A percentile compares a stretch with the other conserved stretches of the same genome.
Conservation (phyloP, 176 grass and related monocot genomes). For the Poa pratensis region DNA sequence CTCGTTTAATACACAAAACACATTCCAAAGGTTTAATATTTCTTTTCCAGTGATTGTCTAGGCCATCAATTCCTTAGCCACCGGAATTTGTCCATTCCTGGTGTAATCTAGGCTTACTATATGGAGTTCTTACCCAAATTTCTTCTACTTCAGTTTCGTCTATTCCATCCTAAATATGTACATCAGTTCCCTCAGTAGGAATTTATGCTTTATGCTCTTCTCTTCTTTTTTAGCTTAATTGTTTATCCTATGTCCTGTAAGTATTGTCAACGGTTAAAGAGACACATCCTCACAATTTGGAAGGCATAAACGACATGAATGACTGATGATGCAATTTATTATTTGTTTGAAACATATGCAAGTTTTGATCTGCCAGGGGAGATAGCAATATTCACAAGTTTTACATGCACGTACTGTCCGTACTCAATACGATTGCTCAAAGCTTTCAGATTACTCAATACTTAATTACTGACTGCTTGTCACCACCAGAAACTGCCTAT, state of each 20-base stretch:
- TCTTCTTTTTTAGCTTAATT: neutral
- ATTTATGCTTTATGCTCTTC: neutral
- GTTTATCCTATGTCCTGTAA: neutral
- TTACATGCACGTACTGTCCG: no score
- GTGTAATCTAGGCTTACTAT: neutral
- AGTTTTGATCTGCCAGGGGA: neutral
- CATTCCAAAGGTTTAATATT: no score
- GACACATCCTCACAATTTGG: neutral
- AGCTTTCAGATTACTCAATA: no score
- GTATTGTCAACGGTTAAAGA: neutral
- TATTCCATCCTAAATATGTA: neutral
- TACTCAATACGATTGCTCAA: neutral
- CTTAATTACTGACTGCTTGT: neutral
- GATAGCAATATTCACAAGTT: no score
- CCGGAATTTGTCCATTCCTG: neutral
- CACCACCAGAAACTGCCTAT: neutral
- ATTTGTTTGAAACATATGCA: neutral
- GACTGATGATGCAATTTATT: neutral
- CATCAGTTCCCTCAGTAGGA: neutral
- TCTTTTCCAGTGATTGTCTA: neutral
- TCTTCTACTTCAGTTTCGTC: neutral
- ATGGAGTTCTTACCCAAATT: neutral
- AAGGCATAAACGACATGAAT: neutral
- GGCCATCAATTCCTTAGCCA: neutral
- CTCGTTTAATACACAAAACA: no score